These are phyloP conservation scores for Rhodotorula babjevae DNA, from an alignment of 768 basidiomycete genomes.

Conservation along the genomic window DNA sequence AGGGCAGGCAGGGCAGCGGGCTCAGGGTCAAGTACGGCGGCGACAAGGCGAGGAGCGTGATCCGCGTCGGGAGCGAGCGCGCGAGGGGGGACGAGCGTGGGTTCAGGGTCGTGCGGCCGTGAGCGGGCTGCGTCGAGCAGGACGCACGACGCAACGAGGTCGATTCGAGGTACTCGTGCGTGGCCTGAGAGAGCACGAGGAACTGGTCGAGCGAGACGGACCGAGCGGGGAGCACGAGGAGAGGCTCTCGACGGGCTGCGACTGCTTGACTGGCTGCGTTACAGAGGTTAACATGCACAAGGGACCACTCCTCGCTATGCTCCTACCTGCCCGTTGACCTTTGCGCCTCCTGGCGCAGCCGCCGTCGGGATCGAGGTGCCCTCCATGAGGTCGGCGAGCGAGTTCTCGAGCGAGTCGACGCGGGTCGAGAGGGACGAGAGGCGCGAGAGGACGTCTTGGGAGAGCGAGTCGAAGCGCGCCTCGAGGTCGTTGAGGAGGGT, in stretches of 20 bases:
- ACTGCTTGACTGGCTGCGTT: no score
- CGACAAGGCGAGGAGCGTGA: not conserved
- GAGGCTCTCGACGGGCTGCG: no score
- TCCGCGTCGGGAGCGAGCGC: conserved; percentile 34
- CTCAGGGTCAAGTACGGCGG: conserved; percentile 4
- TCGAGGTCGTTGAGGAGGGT: conserved; percentile 34
- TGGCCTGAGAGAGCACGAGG: no score
- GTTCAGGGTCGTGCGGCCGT: conserved; percentile 24
- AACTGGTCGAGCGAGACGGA: no score
- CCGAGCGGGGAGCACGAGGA: no score
- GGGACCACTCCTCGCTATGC: no score
- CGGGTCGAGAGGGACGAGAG: conserved; percentile 18
- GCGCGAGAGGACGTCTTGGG: conserved; percentile 30
- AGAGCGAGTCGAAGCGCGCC: conserved; percentile 31
- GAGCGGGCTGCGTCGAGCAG: no score
- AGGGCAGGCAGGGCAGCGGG: conserved; percentile 26
- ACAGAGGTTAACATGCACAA: no score
- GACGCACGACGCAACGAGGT: no score
- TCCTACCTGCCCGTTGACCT: no score
- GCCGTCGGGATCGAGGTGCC: conserved; percentile 4
- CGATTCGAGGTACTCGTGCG: no score
- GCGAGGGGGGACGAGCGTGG: conserved; percentile 35
- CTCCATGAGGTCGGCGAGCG: conserved; percentile 27
- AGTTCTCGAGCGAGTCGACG: conserved; percentile 34
- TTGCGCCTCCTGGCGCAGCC: not conserved